These are phyloP conservation scores for Piromyces sp. DNA, from an alignment of 192 early-diverging fungal species.

Conservation along the genomic window DNA sequence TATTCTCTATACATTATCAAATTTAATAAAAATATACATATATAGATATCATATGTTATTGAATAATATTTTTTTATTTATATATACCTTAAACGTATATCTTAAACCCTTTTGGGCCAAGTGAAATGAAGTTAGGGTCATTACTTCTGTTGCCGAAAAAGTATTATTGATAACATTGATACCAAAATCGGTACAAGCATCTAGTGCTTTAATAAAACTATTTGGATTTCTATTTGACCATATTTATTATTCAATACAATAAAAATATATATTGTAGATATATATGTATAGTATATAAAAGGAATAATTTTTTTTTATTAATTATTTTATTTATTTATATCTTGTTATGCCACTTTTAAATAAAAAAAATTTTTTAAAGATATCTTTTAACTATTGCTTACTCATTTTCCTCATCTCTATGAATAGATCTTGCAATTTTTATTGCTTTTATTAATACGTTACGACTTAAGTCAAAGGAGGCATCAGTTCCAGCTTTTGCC, in stretches of 20 bases:
- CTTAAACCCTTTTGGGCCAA: not conserved
- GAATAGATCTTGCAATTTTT: not conserved
- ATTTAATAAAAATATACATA: too few relatives aligned
- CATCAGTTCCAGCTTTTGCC: not conserved
- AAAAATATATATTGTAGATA: too few relatives aligned
- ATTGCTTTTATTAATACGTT: not conserved
- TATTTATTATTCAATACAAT: too few relatives aligned
- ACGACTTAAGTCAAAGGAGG: not conserved
- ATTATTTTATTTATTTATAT: too few relatives aligned
- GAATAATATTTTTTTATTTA: too few relatives aligned
- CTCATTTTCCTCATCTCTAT: not conserved
- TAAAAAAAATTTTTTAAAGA: too few relatives aligned
- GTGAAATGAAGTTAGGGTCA: not conserved
- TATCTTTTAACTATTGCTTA: too few relatives aligned
- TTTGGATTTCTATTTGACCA: not conserved
- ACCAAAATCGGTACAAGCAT: not conserved
- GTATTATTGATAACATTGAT: not conserved
- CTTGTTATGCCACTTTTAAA: too few relatives aligned
- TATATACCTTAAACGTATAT: not conserved
- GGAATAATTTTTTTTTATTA: too few relatives aligned
- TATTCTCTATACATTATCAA: too few relatives aligned
- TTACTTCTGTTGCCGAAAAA: not conserved
- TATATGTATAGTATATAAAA: too few relatives aligned
- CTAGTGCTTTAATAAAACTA: not conserved
- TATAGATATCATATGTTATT: too few relatives aligned